Percentiles rank a stretch among this genome's conserved stretches.
These are phyloP conservation scores for Ogataea trehaloabstinens DNA, from an alignment of 805 yeast species.

Conservation along the genomic window DNA sequence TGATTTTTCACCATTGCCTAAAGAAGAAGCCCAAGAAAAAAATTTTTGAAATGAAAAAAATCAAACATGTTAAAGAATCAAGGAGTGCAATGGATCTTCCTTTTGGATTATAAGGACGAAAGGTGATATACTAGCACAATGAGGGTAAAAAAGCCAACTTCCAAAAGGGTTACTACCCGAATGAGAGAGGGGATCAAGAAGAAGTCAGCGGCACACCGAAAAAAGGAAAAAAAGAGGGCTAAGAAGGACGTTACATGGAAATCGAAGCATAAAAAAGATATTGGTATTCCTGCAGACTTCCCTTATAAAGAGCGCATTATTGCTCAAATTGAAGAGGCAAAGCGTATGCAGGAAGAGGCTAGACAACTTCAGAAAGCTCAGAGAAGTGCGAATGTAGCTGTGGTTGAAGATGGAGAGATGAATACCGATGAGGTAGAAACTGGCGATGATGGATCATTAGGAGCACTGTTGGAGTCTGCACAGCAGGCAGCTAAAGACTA, in stretches of 20 bases:
- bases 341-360: slow-evolving; percentile 54
- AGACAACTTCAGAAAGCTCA: slow-evolving; percentile 48
- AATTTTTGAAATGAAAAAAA: not conserved
- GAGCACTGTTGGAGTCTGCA: slow-evolving; percentile 88
- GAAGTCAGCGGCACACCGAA: slow-evolving; percentile 88
- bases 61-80: slow-evolving; percentile 2
- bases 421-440: slow-evolving; percentile 38
- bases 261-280: slow-evolving; percentile 78
- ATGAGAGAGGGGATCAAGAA: slow-evolving; percentile 95
- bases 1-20: slow-evolving; percentile 3
- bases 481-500: slow-evolving; percentile 79
- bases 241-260: slow-evolving; percentile 95
- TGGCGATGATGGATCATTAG: slow-evolving; percentile 48
- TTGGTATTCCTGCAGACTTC: slow-evolving; percentile 92
- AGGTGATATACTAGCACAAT: slow-evolving; percentile 9
- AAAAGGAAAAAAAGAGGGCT: slow-evolving; percentile 77
- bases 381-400: slow-evolving; percentile 39
- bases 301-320: slow-evolving; percentile 89
- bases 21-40: not conserved
- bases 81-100: too few species aligned
- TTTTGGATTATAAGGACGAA: not conserved
- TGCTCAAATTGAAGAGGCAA: slow-evolving; percentile 63
- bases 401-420: slow-evolving; percentile 33
- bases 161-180: slow-evolving; percentile 88
- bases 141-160: slow-evolving; percentile 56